Conservation (phyloP, 2,329 filamentous ascomycete genomes). For the Ophiostoma himal-ulmi region DNA sequence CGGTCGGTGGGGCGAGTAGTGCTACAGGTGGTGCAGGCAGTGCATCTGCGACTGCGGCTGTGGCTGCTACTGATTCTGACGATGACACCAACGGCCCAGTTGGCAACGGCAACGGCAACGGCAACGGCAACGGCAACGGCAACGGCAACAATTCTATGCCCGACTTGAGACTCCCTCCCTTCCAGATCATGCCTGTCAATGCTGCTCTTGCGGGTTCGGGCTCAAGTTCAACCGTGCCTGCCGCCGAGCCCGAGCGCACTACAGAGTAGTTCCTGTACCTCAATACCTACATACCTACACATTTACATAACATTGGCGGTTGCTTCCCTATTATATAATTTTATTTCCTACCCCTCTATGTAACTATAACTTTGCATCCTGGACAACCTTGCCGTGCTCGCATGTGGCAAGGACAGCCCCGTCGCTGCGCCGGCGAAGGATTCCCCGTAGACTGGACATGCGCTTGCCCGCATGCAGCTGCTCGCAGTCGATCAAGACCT, state of each 20-base stretch:
- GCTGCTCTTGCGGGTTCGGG: neutral
- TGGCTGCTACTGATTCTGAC: neutral
- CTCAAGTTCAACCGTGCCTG: neutral
- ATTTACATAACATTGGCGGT: neutral
- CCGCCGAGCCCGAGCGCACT: neutral
- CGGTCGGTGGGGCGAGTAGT: neutral
- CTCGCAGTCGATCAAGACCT: slow-evolving; percentile 51
- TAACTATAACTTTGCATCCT: neutral
- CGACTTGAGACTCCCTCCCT: neutral
- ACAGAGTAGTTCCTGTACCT: neutral
- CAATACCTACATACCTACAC: neutral
- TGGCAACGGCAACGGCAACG: too few relatives aligned
- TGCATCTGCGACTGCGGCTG: neutral
- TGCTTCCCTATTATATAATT: neutral
- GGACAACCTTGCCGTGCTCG: slow-evolving; percentile 56
- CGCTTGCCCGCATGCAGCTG: slow-evolving; percentile 52
- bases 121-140: neutral
- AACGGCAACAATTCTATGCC: neutral
- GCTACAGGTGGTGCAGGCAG: neutral
- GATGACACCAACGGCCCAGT: neutral
- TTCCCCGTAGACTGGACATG: slow-evolving; percentile 48
- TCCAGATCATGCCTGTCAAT: neutral
- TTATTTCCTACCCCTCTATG: neutral
- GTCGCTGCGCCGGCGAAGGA: slow-evolving; percentile 49
- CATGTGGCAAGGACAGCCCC: slow-evolving; percentile 51